Percentiles rank a stretch among this genome's conserved stretches.
These are phyloP conservation scores for Trichoderma asperellum DNA, from an alignment of 2,329 filamentous ascomycete species.

Conservation along the genomic window DNA sequence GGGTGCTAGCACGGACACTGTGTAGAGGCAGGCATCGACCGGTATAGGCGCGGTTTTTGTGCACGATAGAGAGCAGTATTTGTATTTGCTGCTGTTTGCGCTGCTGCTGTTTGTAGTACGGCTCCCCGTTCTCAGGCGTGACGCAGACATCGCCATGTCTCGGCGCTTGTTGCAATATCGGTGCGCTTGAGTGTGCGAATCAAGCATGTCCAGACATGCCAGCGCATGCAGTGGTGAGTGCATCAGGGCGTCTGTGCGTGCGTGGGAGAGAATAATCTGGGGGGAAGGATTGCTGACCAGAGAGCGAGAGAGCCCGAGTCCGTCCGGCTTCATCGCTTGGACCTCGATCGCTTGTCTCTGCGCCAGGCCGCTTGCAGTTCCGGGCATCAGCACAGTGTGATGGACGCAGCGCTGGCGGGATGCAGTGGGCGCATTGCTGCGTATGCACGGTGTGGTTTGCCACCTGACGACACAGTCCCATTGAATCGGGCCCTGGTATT, in stretches of 20 bases:
- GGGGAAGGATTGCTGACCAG: not conserved
- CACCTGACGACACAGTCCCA: not conserved
- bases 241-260: constrained; percentile 4
- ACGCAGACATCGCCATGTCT: not conserved
- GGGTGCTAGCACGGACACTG: not conserved
- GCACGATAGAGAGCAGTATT: not conserved
- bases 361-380: not conserved
- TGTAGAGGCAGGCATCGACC: not conserved
- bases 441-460: not conserved
- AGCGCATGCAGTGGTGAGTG: not conserved
- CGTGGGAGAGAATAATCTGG: constrained; percentile 20
- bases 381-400: not conserved
- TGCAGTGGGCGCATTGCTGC: not conserved
- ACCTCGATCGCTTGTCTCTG: not conserved
- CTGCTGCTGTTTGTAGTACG: not conserved
- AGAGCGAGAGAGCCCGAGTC: not conserved
- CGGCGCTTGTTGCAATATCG: not conserved
- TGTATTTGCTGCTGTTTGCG: not conserved
- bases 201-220: not conserved
- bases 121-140: not conserved
- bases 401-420: not conserved
- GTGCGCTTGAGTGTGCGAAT: not conserved
- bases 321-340: not conserved
- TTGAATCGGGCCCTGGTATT: constrained; percentile 5
- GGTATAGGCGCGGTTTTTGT: constrained; percentile 8